Percentiles rank a stretch among this genome's conserved stretches.
Evolutionary conservation across 108 stramenopile species (phyloP).

Genomic region (Mediolabrus comicus): DNA sequence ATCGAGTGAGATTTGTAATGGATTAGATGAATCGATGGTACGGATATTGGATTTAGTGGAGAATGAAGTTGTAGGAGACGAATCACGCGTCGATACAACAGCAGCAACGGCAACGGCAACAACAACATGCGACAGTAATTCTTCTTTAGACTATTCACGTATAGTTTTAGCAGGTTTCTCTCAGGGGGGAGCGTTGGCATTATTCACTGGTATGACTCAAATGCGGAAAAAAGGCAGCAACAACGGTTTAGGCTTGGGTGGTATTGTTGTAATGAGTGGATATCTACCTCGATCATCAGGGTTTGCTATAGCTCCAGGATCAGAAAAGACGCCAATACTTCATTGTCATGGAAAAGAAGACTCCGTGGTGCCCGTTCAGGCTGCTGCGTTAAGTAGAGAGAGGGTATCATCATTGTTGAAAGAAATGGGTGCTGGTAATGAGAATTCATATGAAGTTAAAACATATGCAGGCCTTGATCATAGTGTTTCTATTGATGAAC

Average conservation of each 20-base stretch:
- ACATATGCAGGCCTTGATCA: conserved; percentile 50
- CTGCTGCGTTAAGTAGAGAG: conserved; percentile 22
- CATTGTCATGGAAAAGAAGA: conserved; percentile 64
- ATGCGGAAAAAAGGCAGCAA: conserved; percentile 22
- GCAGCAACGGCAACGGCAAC: background rate
- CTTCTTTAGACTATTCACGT: conserved; percentile 24
- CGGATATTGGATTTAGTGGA: conserved; percentile 21
- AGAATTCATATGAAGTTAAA: conserved; percentile 45
- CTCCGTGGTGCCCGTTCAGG: conserved; percentile 50
- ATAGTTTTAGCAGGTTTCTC: conserved; percentile 68
- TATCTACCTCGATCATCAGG: conserved; percentile 51
- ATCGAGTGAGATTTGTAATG: conserved; percentile 51
- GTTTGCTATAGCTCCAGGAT: conserved; percentile 40
- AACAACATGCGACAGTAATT: background rate
- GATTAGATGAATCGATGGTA: conserved; percentile 44
- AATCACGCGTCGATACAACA: conserved; percentile 22
- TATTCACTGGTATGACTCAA: conserved; percentile 56
- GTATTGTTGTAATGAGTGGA: conserved; percentile 55
- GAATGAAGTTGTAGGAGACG: conserved; percentile 13
- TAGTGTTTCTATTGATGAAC: conserved; percentile 49
- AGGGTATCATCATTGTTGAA: conserved; percentile 19
- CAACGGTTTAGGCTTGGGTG: conserved; percentile 37
- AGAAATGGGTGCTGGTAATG: conserved; percentile 14
- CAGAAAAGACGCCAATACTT: conserved; percentile 49
- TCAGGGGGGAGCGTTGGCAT: conserved; percentile 64